A percentile compares a stretch with the other conserved stretches of the same genome.
These are phyloP conservation scores for Pseudoneurospora amorphoporcata DNA, from an alignment of 495 filamentous ascomycete genomes.

Conservation along the genomic window DNA sequence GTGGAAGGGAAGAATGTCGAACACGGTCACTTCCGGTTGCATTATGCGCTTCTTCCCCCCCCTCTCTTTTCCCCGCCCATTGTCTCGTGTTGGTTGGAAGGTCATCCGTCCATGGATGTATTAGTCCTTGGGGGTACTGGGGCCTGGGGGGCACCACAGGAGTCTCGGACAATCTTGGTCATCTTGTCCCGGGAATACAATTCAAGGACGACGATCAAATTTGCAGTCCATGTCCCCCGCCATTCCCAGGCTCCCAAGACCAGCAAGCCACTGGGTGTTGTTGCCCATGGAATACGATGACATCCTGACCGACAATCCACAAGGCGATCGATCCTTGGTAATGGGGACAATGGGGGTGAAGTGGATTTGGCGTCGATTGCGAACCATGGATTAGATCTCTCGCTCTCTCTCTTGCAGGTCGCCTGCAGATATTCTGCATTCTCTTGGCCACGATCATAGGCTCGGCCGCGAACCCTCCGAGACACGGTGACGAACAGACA, in stretches of 20 bases:
- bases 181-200: neutral
- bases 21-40: neutral
- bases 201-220: neutral
- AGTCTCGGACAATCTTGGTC: neutral
- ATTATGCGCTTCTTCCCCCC: neutral
- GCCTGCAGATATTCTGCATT: neutral
- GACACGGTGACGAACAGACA: neutral
- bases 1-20: neutral
- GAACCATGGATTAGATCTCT: neutral
- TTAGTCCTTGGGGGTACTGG: neutral
- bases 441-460: neutral
- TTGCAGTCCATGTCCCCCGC: neutral
- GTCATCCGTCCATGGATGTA: neutral
- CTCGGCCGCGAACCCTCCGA: neutral
- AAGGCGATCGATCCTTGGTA: neutral
- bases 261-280: neutral
- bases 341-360: neutral
- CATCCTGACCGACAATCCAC: neutral
- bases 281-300: neutral
- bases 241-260: neutral
- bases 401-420: neutral
- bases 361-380: neutral
- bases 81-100: neutral
- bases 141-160: neutral
- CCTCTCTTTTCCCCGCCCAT: neutral